Evolutionary conservation across 1,284 basidiomycete genomes (phyloP), one percentile per base, ranked within the genome.

Genomic region (Heterobasidion occidentale): DNA sequence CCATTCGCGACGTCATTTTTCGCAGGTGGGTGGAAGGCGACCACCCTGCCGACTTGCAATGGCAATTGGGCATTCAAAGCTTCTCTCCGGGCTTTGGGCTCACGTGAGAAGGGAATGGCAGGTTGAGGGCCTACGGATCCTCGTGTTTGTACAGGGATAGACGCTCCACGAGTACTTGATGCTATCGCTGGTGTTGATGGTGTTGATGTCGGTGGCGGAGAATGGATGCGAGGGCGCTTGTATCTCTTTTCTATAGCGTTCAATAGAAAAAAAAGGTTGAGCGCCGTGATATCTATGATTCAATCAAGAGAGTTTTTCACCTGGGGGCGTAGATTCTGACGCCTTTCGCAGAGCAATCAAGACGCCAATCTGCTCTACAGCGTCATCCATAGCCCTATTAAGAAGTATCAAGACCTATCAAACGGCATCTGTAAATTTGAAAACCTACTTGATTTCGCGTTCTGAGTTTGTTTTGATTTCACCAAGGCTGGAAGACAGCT

Each of bases 1-100:
- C 68, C 68, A 17, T 62, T 65, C 19, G 70, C 69, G 27, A 71
- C 71, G 50, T 82, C 55, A 71, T 65, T 62, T 86, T 74, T 71
- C 14, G 67, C 71, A 17, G 85, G 84, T 8, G 84, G 86, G 67
- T 86, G 86, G 62, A 91, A 92, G 2, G 87, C 89, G 9, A 92
- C 88, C 61, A 86, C 88, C 54, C 89, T 76, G 15, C 84, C 83
- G 65, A 81, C 78, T 63, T 83, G 81, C 33, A 92, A 72, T 14
- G 87, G 86, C 4, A 86, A 71, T 59, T 86, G 85, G 57, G 75
- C 82, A 14, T 74, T 69, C 12, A 84, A 66, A 2, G 78, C 78
- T 60, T 88, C 84, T 61, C 81, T 75, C 46, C 86, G 77, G 9
- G 78, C 72, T 62, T 84, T 88, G 7, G 81, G 76, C 58, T 88